A percentile compares a stretch with the other conserved stretches of the same genome.
Conservation (phyloP, 2,329 filamentous ascomycete genomes). For the Aureobasidium zeae region DNA sequence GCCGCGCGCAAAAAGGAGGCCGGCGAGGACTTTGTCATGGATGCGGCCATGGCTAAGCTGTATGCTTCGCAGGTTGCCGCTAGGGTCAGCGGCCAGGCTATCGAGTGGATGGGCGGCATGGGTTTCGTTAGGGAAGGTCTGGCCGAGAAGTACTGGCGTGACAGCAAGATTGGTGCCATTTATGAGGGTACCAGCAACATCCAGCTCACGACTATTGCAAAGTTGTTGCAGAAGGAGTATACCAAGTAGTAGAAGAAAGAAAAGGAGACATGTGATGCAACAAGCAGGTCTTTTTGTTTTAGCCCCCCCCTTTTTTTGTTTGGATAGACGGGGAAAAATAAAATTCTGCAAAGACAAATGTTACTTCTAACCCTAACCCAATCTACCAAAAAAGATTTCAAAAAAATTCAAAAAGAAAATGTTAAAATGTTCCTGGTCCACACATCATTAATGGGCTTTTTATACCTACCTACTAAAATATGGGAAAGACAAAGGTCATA, state of each 20-base stretch:
- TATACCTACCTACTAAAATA: no score
- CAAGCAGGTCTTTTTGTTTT: no score
- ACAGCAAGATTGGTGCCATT: constrained; percentile 97
- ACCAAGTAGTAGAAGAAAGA: constrained; percentile 37
- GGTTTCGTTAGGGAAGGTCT: constrained; percentile 93
- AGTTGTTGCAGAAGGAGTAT: constrained; percentile 60
- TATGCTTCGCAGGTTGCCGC: constrained; percentile 89
- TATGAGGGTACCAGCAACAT: constrained; percentile 75
- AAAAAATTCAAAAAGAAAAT: no score
- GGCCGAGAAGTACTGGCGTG: constrained; percentile 94
- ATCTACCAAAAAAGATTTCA: no score
- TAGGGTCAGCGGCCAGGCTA: constrained; percentile 70
- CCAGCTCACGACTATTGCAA: constrained; percentile 61
- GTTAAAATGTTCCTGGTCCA: no score
- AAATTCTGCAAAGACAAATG: no score
- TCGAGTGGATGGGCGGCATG: constrained; percentile 99
- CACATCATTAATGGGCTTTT: no score
- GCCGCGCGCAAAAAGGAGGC: constrained; percentile 97
- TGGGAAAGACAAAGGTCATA: no score
- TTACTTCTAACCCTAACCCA: no score
- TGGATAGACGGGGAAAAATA: no score
- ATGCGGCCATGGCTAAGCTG: constrained; percentile 97
- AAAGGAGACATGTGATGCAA: neutral
- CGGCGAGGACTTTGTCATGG: constrained; percentile 85
- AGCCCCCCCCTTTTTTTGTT: no score